Percentiles rank a stretch among this genome's conserved stretches.
Conservation (phyloP, 371 early-diverging fungal species). For the Syncephalastrum racemosum region DNA sequence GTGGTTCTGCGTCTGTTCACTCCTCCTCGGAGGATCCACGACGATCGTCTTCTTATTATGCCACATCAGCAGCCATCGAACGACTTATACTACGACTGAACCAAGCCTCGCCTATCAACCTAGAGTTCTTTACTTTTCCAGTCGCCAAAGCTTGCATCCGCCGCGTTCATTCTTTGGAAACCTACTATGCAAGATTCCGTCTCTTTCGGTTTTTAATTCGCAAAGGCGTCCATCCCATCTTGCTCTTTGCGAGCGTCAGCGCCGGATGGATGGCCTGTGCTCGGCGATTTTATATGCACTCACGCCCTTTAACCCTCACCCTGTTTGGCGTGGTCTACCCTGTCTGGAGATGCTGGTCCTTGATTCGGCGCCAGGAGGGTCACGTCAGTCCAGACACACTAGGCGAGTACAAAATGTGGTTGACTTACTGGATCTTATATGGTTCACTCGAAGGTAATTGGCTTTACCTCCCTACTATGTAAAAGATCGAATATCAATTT, state of each 20-base stretch:
- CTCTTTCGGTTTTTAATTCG: constrained; percentile 33
- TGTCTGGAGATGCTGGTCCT: constrained; percentile 32
- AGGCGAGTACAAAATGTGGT: constrained; percentile 42
- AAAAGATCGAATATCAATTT: not conserved
- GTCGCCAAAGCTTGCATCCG: constrained; percentile 16
- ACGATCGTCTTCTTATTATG: constrained; percentile 11
- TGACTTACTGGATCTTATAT: constrained; percentile 56
- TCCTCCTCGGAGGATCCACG: not conserved
- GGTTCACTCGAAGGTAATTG: constrained; percentile 47
- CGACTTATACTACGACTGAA: constrained; percentile 18
- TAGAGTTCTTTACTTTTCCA: constrained; percentile 30
- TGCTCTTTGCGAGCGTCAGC: constrained; percentile 28
- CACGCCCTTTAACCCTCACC: constrained; percentile 28
- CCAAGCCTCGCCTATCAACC: constrained; percentile 37
- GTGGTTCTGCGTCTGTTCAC: too few relatives aligned
- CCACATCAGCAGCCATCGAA: constrained; percentile 22
- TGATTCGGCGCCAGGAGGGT: constrained; percentile 5
- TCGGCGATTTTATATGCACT: constrained; percentile 30
- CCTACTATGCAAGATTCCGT: constrained; percentile 25
- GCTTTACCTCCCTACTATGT: too few relatives aligned
- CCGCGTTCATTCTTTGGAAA: constrained; percentile 35
- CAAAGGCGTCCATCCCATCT: constrained; percentile 34
- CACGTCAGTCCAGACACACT: constrained; percentile 10
- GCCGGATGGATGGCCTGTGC: constrained; percentile 19
- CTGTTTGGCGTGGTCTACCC: constrained; percentile 47